These are phyloP conservation scores for Exserohilum turcica DNA, from an alignment of 2,329 filamentous ascomycete genomes.

Conservation along the genomic window DNA sequence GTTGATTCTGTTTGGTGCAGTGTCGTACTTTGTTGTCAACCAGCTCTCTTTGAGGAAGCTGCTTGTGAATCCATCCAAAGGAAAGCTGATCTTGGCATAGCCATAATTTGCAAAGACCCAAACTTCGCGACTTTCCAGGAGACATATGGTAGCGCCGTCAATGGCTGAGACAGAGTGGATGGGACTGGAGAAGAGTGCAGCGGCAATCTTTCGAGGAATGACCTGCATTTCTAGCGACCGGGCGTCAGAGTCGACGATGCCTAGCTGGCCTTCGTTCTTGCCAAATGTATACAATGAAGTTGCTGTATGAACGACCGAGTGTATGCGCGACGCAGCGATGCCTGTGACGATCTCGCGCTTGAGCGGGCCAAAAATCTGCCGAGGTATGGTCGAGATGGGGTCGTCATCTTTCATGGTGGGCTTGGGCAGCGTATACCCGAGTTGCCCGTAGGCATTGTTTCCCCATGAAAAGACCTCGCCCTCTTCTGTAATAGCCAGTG, in stretches of 20 bases:
- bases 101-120: slow-evolving; percentile 96
- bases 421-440: slow-evolving; percentile 80
- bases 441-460: slow-evolving; percentile 80
- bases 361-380: slow-evolving; percentile 88
- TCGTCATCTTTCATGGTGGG: slow-evolving; percentile 75
- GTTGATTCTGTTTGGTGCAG: slow-evolving; percentile 69
- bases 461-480: slow-evolving; percentile 98
- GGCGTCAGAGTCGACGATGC: slow-evolving; percentile 92
- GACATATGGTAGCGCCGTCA: slow-evolving; percentile 82
- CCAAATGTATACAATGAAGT: slow-evolving; percentile 90
- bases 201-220: slow-evolving; percentile 83
- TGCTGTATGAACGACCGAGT: slow-evolving; percentile 86
- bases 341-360: slow-evolving; percentile 85
- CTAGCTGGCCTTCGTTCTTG: slow-evolving; percentile 92
- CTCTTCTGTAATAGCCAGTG: slow-evolving; percentile 78
- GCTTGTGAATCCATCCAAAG: slow-evolving; percentile 73
- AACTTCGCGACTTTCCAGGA: slow-evolving; percentile 86
- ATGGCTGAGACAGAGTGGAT: slow-evolving; percentile 86
- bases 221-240: slow-evolving; percentile 84
- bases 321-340: slow-evolving; percentile 84
- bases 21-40: slow-evolving; percentile 68
- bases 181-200: slow-evolving; percentile 73
- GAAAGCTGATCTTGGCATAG: slow-evolving; percentile 88
- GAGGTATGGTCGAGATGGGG: slow-evolving; percentile 77
- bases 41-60: slow-evolving; percentile 70